A percentile compares a stretch with the other conserved stretches of the same genome.
Conservation (phyloP, 306 rosid species). For the Cajanus cajan region DNA sequence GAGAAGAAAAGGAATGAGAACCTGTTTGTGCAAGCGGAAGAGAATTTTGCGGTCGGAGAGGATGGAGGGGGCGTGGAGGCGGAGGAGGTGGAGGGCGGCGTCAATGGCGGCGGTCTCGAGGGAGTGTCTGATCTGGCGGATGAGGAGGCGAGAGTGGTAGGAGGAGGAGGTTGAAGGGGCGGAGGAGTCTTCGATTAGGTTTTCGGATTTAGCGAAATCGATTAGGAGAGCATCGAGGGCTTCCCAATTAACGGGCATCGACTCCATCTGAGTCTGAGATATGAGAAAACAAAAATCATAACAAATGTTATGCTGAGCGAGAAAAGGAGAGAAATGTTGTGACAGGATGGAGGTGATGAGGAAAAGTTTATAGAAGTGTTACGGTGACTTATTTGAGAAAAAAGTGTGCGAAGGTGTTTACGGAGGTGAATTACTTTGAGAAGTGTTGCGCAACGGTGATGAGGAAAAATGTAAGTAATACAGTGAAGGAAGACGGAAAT, state of each 20-base stretch:
- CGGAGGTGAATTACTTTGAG: too few relatives aligned
- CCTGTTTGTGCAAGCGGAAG: constrained; percentile 96
- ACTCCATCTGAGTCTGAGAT: constrained; percentile 45
- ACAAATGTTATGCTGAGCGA: too few relatives aligned
- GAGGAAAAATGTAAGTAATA: too few relatives aligned
- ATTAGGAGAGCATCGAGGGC: constrained; percentile 76
- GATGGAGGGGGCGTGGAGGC: constrained; percentile 74
- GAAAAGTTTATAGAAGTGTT: too few relatives aligned
- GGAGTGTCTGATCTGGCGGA: constrained; percentile 81
- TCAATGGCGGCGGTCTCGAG: constrained; percentile 75
- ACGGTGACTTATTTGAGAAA: too few relatives aligned
- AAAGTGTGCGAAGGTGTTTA: too few relatives aligned
- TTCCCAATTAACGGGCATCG: constrained; percentile 90
- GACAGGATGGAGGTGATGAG: too few relatives aligned
- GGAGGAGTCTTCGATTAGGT: constrained; percentile 66
- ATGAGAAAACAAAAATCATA: too few relatives aligned
- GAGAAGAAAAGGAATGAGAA: background rate
- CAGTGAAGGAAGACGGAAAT: too few relatives aligned
- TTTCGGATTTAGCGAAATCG: constrained; percentile 93
- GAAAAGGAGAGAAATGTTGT: too few relatives aligned
- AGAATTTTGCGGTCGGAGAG: constrained; percentile 85
- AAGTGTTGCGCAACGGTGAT: too few relatives aligned
- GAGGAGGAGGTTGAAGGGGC: constrained; percentile 76
- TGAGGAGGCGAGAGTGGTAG: constrained; percentile 72
- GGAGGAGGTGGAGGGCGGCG: constrained; percentile 68